Percentiles rank a stretch among this genome's conserved stretches.
Conservation (phyloP, 1,139 yeast species). For the Citeromyces hawaiiensis region DNA sequence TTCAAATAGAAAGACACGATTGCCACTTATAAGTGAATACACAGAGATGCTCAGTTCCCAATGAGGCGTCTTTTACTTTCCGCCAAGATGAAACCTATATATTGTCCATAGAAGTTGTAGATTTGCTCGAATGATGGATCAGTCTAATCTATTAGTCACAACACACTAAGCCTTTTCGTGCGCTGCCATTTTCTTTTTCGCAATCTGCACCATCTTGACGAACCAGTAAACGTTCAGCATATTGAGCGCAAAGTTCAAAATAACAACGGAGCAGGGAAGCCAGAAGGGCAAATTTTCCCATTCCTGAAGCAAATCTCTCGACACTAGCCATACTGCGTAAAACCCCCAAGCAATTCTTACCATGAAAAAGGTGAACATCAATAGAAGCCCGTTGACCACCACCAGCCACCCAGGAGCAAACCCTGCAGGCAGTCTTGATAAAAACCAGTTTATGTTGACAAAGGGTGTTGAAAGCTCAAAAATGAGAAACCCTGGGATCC, state of each 20-base stretch:
- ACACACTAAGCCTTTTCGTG: not conserved
- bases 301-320: conserved; percentile 22
- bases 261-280: conserved; percentile 19
- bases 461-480: conserved; percentile 48
- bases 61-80: too few species aligned
- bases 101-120: too few species aligned
- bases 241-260: conserved; percentile 30
- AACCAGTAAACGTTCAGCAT: conserved; percentile 40
- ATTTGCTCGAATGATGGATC: too few species aligned
- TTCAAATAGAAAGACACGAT: too few species aligned
- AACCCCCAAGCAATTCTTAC: conserved; percentile 47
- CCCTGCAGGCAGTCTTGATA: conserved; percentile 36
- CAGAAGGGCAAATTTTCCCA: conserved; percentile 17
- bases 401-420: conserved; percentile 24
- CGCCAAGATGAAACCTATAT: too few species aligned
- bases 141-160: not conserved
- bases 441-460: conserved; percentile 47
- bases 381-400: conserved; percentile 30
- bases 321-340: conserved; percentile 29
- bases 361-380: conserved; percentile 30
- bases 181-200: conserved; percentile 20
- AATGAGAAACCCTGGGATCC: conserved; percentile 36
- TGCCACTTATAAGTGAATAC: too few species aligned
- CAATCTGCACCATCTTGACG: conserved; percentile 35
- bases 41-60: too few species aligned